Evolutionary conservation across 345 rosid species (phyloP), one percentile per base, ranked within the genome.

Genomic region (Dipteronia sinensis): DNA sequence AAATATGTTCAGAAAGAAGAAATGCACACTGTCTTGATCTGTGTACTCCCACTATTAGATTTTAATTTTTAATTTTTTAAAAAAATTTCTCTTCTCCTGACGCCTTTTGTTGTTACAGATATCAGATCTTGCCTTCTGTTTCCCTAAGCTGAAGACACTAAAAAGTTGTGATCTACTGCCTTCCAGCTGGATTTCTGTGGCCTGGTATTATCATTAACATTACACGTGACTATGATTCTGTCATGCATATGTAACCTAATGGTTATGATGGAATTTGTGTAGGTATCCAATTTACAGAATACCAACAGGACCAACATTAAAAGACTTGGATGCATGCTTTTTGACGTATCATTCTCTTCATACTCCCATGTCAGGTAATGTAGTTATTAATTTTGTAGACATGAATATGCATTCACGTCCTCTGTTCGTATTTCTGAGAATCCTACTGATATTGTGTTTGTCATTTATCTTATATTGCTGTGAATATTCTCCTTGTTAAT

Each of bases 211-310:
- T 58, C 67, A 67, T 76, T 74, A 67, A 23, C 63, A 7, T 65
- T 8, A n/a, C n/a, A 31, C 55, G 23, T 71, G 20, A 66, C 34
- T 16, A 8, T 13, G 38, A 27, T 3, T 40, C 53, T 6, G 7
- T 71, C 66, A 49, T 74, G 71, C 49, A 13, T 13, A 17, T 40
- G 10, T 59, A 25, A 40, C 68, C 82, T 69, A 75, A 65, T 25
- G 47, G 55, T 62, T 63, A 31, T 44, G 58, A 11, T 79, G 56
- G 25, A 34, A 65, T 55, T 27, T 59, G 63, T 85, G 71, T 51
- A 87, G 93, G 95, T 96, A 92, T 83, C 99, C 98, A 49, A 94
- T 94, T 62, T 96, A 96, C 80, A 87, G 97, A 82, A 96, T 94
- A 81, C 99, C 98, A 46, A 90, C 89, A 74, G 97, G 99, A 79